Percentiles rank a stretch among this genome's conserved stretches.
These are phyloP conservation scores for Colletotrichum sidae DNA, from an alignment of 2,329 filamentous ascomycete species.

Conservation along the genomic window DNA sequence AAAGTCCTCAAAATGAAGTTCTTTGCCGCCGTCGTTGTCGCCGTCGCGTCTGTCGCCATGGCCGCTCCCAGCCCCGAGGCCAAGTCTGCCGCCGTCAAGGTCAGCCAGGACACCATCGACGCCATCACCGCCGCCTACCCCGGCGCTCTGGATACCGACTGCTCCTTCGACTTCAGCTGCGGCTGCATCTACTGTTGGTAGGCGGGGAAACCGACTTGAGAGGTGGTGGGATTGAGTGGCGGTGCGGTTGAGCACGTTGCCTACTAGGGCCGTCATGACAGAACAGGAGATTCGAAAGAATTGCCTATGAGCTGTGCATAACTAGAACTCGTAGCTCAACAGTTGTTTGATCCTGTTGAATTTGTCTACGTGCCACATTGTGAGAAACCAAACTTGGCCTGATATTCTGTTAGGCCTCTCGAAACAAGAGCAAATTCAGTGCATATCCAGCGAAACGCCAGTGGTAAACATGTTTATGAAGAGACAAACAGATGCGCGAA, in stretches of 20 bases:
- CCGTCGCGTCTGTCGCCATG: neutral
- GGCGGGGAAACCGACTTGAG: neutral
- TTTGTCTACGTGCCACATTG: no score
- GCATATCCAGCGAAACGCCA: no score
- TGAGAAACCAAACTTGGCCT: neutral
- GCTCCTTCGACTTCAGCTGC: constrained; percentile 14
- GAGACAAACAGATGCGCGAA: no score
- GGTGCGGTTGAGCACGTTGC: no score
- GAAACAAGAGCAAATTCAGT: no score
- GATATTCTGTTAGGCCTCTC: neutral
- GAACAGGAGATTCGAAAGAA: no score
- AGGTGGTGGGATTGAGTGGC: no score
- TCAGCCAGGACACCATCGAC: constrained; percentile 27
- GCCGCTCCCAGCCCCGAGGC: neutral
- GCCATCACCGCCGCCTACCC: constrained; percentile 11
- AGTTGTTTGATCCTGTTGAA: no score
- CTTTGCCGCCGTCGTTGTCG: neutral
- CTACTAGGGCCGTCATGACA: no score
- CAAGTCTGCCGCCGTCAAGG: neutral
- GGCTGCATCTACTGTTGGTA: constrained; percentile 5
- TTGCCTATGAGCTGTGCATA: no score
- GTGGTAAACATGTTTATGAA: no score
- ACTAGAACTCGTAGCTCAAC: no score
- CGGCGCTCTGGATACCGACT: neutral
- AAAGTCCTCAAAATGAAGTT: neutral